Evolutionary conservation across 768 basidiomycete species (phyloP), one percentile per base, ranked within the genome.

Genomic region (Macrolepiota dolichaula): DNA sequence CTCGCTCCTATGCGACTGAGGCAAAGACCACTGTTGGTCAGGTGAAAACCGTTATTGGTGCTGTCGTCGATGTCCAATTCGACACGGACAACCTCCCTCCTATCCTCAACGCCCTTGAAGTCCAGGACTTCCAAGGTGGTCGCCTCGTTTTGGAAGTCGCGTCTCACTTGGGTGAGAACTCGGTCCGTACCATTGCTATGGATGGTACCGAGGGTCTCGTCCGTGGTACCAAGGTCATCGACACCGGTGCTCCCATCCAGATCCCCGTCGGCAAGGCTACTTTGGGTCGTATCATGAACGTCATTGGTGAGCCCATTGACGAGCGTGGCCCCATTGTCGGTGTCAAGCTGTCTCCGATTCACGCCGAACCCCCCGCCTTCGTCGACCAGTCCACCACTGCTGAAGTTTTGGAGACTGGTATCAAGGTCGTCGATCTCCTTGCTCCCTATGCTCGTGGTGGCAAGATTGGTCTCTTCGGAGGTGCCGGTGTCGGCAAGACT

Each of bases 171-270:
- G 97, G 97, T 76, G 97, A 98, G 82, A 98, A 98, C 85, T 92
- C 95, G 25, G 95, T 97, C 76, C 93, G 97, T 71, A 96, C 94
- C 77, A 99, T 99, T 85, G 97, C 97, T 71, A 99, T 99, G 97
- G 97, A 98, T 73, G 96, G 96, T 89, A 99, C 97, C 56, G 97
- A 97, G 79, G 97, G 97, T 92, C 92, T 99, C 72, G 96, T 99
- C 67, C 95, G 97, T 79, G 97, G 97, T 53, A 92, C 96, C 76
- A 94, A 88, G 81, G 97, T 98, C 71, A 72, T 97, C 71, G 97
- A 98, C 79, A 97, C 96, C 40, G 97, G 97, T 74, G 81, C 89
- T 54, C 97, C 97, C 76, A 99, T 99, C 78, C 83, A 84, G 78
- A 93, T 99, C 65, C 97, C 97, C 67, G 97, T 99, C 71, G 97